Percentiles rank a stretch among this genome's conserved stretches.
phyloP scores from a whole-genome alignment of 139 green algal species.

The Coccomyxa sp. region DNA sequence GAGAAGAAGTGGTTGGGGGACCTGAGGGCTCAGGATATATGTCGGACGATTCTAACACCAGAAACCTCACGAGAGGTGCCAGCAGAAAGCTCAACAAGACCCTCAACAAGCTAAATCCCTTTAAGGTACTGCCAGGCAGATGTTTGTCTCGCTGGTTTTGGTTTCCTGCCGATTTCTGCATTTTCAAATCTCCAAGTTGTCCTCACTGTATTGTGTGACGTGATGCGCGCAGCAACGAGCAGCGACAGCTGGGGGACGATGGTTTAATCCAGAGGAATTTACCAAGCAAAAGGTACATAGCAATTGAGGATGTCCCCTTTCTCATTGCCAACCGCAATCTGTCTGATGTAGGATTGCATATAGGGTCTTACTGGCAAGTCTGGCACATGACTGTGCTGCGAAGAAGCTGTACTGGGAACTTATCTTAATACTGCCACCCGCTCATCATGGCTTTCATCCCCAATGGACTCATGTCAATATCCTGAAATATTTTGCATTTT shows the following conservation, averaged over 20 bases:
- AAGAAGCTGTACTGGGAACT: too few relatives aligned
- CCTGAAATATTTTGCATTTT: too few relatives aligned
- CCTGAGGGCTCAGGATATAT: background rate
- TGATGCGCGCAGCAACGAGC: background rate
- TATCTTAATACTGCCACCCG: too few relatives aligned
- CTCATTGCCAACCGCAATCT: too few relatives aligned
- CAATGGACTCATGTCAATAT: too few relatives aligned
- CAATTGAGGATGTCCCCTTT: too few relatives aligned
- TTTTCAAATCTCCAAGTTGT: background rate
- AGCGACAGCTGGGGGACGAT: background rate
- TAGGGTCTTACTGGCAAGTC: too few relatives aligned
- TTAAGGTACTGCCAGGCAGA: background rate
- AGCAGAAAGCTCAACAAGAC: background rate
- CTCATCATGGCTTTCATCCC: too few relatives aligned
- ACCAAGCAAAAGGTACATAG: slow-evolving; percentile 21
- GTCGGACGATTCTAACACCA: background rate
- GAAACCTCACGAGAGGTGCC: background rate
- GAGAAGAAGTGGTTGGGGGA: background rate
- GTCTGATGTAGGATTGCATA: too few relatives aligned
- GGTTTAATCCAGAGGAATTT: slow-evolving; percentile 33
- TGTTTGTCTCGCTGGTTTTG: background rate
- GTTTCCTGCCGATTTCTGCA: background rate
- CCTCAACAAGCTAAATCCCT: background rate
- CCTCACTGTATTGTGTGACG: background rate
- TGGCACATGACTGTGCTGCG: too few relatives aligned